Base-by-base conservation (phyloP, 2,329 filamentous ascomycete genomes). In the Ceratocystiopsis minuta region DNA sequence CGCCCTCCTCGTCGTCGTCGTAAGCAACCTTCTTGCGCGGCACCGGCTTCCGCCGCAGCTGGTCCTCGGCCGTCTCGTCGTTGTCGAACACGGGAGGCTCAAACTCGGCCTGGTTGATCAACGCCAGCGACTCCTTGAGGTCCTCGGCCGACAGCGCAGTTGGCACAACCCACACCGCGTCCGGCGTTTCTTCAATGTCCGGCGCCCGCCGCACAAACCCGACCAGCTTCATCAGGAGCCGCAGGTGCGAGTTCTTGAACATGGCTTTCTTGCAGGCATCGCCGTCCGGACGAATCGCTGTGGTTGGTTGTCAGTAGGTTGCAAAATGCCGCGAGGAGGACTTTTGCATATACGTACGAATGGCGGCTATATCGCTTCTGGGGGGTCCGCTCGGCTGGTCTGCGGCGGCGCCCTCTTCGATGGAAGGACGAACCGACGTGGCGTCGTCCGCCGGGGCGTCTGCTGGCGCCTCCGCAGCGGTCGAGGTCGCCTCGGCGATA, bases 211-310 rank as follows among this genome's bases (percentile, higher is more conserved):
- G 68, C 52, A 80, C 68, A 46, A 92, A 72, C 1, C 81, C 82
- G 16, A 80, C 66, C 0, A 90, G 67, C 1, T 68, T 78, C 71
- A 96, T 80, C 4, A 98, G 70, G 2, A 96, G 74, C 32, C 87
- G 80, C 2, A 96, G 68, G 52, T 88, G 79, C 11, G 82, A 78
- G 57, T 96, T 92, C 55, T 85, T 92, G 64, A 92, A 92, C 60
- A 94, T 77, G 20, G 84, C 80, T 17, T 68, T 70, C 40, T 77
- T 75, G 35, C 77, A 74, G 39, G 72, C 67, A 37, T 81, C 73
- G 36, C 71, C 75, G 44, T 80, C 75, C 0, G 80, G 68, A 40
- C 67, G 70, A 41, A 86, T 61, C 43, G 61, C 73, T 79, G 51
- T 3, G 3, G 7, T 12, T 14, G 16, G 13, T 16, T 12, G 28